Evolutionary conservation across 2,329 filamentous ascomycete genomes (phyloP).

Genomic region (Paecilomyces formosus): DNA sequence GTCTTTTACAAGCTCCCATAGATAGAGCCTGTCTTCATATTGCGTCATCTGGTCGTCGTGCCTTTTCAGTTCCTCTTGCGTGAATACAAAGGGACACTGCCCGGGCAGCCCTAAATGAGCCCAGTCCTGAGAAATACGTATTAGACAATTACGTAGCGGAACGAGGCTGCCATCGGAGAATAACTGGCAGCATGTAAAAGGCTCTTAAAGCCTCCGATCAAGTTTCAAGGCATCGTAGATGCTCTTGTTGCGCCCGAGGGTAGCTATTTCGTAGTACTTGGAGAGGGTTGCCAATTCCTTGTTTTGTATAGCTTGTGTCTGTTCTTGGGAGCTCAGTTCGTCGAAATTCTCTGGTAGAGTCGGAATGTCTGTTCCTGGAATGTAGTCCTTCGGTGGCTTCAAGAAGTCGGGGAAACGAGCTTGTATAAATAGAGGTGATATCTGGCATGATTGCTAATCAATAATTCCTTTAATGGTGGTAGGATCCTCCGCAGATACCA

Average conservation of each 20-base stretch:
- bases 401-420: slow-evolving; percentile 15
- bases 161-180: slow-evolving; percentile 9
- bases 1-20: slow-evolving; percentile 13
- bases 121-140: slow-evolving; percentile 12
- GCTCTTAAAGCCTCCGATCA: slow-evolving; percentile 14
- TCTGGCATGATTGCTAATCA: slow-evolving; percentile 16
- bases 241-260: slow-evolving; percentile 11
- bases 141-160: slow-evolving; percentile 9
- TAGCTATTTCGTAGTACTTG: slow-evolving; percentile 18
- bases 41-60: slow-evolving; percentile 9
- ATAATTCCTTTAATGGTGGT: slow-evolving; percentile 16
- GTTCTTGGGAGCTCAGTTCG: slow-evolving; percentile 6
- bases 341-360: slow-evolving; percentile 11
- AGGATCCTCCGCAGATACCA: slow-evolving; percentile 11
- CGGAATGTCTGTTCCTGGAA: slow-evolving; percentile 7
- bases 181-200: slow-evolving; percentile 12
- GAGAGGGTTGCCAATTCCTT: slow-evolving; percentile 8
- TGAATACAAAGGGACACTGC: slow-evolving; percentile 10
- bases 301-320: slow-evolving; percentile 4
- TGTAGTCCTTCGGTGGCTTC: slow-evolving; percentile 11
- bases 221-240: slow-evolving; percentile 14
- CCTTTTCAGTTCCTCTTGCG: slow-evolving; percentile 7
- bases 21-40: slow-evolving; percentile 14
- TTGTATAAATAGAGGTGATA: slow-evolving; percentile 16
- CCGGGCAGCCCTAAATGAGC: slow-evolving; percentile 8